phyloP scores from a whole-genome alignment of 192 early-diverging fungal genomes.

The Radiomyces spectabilis region DNA sequence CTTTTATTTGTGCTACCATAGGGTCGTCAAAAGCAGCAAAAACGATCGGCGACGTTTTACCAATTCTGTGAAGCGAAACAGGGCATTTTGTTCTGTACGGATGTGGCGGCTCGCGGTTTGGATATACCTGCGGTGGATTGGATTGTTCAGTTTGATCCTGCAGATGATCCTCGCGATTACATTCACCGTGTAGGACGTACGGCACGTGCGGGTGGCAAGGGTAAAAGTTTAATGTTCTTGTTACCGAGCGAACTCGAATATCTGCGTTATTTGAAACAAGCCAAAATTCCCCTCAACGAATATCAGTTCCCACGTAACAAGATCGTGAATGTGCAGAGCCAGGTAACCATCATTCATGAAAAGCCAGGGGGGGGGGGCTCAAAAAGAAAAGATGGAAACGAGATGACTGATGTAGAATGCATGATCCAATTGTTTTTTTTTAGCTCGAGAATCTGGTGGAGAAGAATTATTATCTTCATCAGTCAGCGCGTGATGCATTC shows the following conservation, averaged over 20 bases:
- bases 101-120: constrained; percentile 94
- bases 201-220: constrained; percentile 82
- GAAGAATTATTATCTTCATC: constrained; percentile 97
- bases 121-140: constrained; percentile 98
- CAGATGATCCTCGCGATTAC: constrained; percentile 97
- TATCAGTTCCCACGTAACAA: constrained; percentile 94
- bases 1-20: constrained; percentile 5
- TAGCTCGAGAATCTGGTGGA: constrained; percentile 95
- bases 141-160: constrained; percentile 99
- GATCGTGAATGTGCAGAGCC: constrained; percentile 93
- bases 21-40: constrained; percentile 95
- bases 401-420: too few species aligned
- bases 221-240: constrained; percentile 89
- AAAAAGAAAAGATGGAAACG: too few species aligned
- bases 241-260: constrained; percentile 90
- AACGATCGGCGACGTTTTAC: constrained; percentile 97
- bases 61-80: constrained; percentile 92
- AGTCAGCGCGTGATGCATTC: constrained; percentile 94
- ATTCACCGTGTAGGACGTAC: constrained; percentile 95
- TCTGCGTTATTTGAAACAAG: constrained; percentile 93
- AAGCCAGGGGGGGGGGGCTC: too few species aligned
- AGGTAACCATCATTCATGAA: too few species aligned
- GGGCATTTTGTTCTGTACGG: constrained; percentile 92
- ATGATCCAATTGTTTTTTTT: too few species aligned
- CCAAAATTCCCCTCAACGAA: constrained; percentile 97